Percentiles rank a stretch among this genome's conserved stretches.
Evolutionary conservation across 108 stramenopile species (phyloP).

Genomic region (Mediolabrus comicus): DNA sequence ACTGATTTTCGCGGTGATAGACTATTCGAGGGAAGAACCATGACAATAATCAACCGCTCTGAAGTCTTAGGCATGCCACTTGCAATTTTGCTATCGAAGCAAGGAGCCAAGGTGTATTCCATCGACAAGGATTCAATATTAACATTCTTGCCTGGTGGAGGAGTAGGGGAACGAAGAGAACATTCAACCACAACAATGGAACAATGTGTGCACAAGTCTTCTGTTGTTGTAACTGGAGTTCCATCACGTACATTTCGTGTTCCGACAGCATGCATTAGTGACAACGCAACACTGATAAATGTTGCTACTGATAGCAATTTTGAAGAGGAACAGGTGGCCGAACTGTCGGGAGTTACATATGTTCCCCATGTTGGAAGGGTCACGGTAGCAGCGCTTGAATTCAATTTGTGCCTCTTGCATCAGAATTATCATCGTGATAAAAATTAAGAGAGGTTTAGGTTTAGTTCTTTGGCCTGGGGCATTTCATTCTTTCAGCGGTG

Average conservation of each 20-base stretch:
- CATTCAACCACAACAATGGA: constrained; percentile 45
- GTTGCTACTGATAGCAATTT: constrained; percentile 86
- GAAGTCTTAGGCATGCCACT: constrained; percentile 93
- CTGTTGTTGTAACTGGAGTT: constrained; percentile 86
- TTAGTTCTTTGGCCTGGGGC: constrained; percentile 7
- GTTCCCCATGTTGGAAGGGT: constrained; percentile 93
- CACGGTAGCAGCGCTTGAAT: constrained; percentile 90
- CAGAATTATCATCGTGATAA: constrained; percentile 21
- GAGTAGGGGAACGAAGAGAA: constrained; percentile 43
- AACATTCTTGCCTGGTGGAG: constrained; percentile 47
- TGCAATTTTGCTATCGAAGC: constrained; percentile 88
- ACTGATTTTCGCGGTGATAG: neutral
- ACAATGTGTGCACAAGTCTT: constrained; percentile 59
- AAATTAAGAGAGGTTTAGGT: neutral
- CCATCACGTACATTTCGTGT: constrained; percentile 75
- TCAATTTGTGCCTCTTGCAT: constrained; percentile 86
- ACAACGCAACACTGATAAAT: constrained; percentile 82
- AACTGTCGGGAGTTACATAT: constrained; percentile 61
- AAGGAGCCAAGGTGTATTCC: constrained; percentile 89
- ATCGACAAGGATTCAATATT: constrained; percentile 87
- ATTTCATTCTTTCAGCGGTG: no score
- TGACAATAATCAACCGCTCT: constrained; percentile 91
- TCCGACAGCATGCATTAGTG: constrained; percentile 63
- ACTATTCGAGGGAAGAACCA: constrained; percentile 59
- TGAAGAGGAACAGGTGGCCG: constrained; percentile 70